Percentiles rank a stretch among this genome's conserved stretches.
These are phyloP conservation scores for Ceratocystis diversiconidia DNA, from an alignment of 2,329 filamentous ascomycete genomes.

Conservation along the genomic window DNA sequence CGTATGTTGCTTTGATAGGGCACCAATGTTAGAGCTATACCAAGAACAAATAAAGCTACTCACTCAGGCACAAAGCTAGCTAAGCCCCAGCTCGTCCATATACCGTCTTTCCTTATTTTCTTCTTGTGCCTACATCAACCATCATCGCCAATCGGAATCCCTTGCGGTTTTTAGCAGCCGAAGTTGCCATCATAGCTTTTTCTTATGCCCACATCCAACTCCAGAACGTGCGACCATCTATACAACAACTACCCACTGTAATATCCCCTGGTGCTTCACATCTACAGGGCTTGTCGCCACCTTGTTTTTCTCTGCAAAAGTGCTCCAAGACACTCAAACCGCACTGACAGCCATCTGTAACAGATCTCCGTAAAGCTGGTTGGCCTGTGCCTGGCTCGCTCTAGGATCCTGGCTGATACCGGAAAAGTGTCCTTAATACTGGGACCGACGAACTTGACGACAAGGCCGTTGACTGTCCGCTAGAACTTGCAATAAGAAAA, in stretches of 20 bases:
- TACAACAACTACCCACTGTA: background rate
- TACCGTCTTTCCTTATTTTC: too few relatives aligned
- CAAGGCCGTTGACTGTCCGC: background rate
- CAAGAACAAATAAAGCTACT: background rate
- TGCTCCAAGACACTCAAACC: background rate
- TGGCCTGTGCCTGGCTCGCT: constrained; percentile 1
- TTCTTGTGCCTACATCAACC: too few relatives aligned
- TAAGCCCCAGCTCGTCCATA: too few relatives aligned
- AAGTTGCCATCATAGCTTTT: too few relatives aligned
- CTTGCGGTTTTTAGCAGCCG: too few relatives aligned
- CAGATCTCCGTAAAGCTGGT: background rate
- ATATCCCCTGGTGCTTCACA: background rate
- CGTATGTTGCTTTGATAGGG: background rate
- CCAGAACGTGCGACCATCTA: background rate
- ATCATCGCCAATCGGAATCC: too few relatives aligned
- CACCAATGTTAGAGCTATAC: background rate
- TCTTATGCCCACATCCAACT: too few relatives aligned
- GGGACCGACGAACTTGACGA: background rate
- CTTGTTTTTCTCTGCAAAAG: background rate
- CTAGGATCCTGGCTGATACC: constrained; percentile 12
- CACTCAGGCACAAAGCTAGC: too few relatives aligned
- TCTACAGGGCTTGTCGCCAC: background rate
- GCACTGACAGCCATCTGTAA: background rate
- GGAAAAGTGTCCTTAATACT: constrained; percentile 19
- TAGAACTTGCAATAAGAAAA: background rate